These are phyloP conservation scores for Clitopilus hobsonii DNA, from an alignment of 768 basidiomycete species.

Conservation along the genomic window DNA sequence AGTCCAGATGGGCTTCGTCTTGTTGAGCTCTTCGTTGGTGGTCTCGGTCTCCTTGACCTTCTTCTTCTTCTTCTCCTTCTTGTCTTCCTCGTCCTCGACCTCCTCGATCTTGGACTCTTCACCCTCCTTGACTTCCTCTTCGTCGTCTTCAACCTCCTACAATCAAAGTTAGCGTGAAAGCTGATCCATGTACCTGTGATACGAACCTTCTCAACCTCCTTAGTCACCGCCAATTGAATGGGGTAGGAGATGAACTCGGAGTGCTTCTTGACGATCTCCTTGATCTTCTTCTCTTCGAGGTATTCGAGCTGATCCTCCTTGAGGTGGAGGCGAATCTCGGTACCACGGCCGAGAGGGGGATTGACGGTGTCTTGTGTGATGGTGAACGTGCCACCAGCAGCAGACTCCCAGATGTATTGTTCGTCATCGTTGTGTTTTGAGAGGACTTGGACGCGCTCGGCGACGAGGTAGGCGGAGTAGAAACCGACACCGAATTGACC, in stretches of 20 bases:
- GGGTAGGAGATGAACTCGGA: slow-evolving; percentile 99
- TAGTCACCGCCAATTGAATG: slow-evolving; percentile 96
- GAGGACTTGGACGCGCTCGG: slow-evolving; percentile 97
- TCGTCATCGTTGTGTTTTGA: slow-evolving; percentile 99
- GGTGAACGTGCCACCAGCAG: slow-evolving; percentile 98
- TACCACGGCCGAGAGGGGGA: slow-evolving; percentile 89
- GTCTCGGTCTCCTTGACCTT: slow-evolving; percentile 86
- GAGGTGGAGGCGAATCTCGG: slow-evolving; percentile 86
- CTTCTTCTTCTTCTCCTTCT: slow-evolving; percentile 91
- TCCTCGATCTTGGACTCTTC: slow-evolving; percentile 79
- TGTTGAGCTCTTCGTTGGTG: slow-evolving; percentile 98
- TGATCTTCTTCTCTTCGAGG: slow-evolving; percentile 98
- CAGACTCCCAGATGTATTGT: slow-evolving; percentile 99
- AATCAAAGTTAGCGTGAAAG: slow-evolving; percentile 10
- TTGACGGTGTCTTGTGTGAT: slow-evolving; percentile 92
- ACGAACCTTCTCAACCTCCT: slow-evolving; percentile 97
- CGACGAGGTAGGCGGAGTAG: slow-evolving; percentile 99
- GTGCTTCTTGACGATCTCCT: slow-evolving; percentile 99
- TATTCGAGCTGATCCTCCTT: slow-evolving; percentile 99
- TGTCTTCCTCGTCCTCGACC: slow-evolving; percentile 78
- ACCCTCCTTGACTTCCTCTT: slow-evolving; percentile 72
- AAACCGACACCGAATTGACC: slow-evolving; percentile 99
- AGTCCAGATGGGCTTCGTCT: slow-evolving; percentile 99
- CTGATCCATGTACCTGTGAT: too few relatives aligned
- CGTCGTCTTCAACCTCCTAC: slow-evolving; percentile 86